phyloP scores from a whole-genome alignment of 768 basidiomycete genomes.

The Daedaleopsis sinensis region DNA sequence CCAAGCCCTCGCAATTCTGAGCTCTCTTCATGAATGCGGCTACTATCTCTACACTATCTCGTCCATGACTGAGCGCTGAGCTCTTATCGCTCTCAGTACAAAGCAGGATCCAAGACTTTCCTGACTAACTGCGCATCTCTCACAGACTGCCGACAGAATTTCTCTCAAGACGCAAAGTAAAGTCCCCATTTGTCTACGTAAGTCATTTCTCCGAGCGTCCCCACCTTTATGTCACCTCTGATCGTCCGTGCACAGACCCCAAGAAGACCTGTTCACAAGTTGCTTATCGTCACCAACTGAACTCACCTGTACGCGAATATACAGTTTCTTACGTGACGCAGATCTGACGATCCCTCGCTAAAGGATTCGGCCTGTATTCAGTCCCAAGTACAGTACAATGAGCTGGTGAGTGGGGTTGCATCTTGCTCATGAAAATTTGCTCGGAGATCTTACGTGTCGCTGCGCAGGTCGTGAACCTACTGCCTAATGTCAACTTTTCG shows the following conservation, averaged over 20 bases:
- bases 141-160: slow-evolving; percentile 7
- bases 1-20: no score
- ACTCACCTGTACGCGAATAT: slow-evolving; percentile 1
- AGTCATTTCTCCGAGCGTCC: slow-evolving; percentile 4
- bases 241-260: slow-evolving; percentile 38
- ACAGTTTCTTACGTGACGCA: not conserved
- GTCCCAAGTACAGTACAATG: no score
- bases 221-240: slow-evolving; percentile 5
- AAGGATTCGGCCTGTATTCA: not conserved
- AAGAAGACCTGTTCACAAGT: slow-evolving; percentile 65
- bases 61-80: no score
- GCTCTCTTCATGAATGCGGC: no score
- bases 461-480: slow-evolving; percentile 33
- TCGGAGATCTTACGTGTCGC: not conserved
- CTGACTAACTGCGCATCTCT: no score
- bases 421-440: not conserved
- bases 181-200: not conserved
- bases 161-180: not conserved
- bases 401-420: not conserved
- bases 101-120: no score
- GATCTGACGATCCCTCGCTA: not conserved
- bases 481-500: slow-evolving; percentile 30
- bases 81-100: no score
- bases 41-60: no score
- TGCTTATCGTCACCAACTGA: slow-evolving; percentile 60